Evolutionary conservation across 495 filamentous ascomycete genomes (phyloP).

Genomic region (Cladorrhinum samala): DNA sequence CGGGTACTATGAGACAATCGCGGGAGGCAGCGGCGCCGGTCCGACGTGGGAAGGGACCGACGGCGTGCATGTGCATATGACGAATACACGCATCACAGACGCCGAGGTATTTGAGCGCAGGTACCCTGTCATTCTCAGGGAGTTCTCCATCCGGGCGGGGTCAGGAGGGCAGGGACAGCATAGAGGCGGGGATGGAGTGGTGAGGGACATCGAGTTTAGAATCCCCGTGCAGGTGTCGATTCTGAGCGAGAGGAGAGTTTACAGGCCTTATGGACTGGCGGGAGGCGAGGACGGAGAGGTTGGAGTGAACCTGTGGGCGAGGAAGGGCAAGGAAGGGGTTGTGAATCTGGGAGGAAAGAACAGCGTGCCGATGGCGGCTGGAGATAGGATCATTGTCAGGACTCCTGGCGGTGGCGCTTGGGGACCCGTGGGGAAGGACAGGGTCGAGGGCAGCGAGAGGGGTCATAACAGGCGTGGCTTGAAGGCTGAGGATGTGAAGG

Average conservation of each 20-base stretch:
- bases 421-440: conserved; percentile 53
- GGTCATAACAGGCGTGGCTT: conserved; percentile 26
- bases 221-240: conserved; percentile 85
- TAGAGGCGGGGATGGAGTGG: conserved; percentile 80
- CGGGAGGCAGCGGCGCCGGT: conserved; percentile 85
- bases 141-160: conserved; percentile 68
- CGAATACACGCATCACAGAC: conserved; percentile 98
- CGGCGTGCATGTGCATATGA: conserved; percentile 96
- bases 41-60: conserved; percentile 81
- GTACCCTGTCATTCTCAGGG: conserved; percentile 79
- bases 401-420: conserved; percentile 73
- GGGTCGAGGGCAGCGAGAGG: neutral
- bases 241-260: conserved; percentile 78
- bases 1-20: conserved; percentile 97
- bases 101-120: conserved; percentile 91
- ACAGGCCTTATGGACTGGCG: conserved; percentile 79
- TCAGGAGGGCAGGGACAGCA: conserved; percentile 71
- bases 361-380: conserved; percentile 75
- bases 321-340: conserved; percentile 57
- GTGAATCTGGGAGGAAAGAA: conserved; percentile 94
- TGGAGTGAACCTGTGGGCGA: conserved; percentile 83
- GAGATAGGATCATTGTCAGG: conserved; percentile 75
- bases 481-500: conserved; percentile 45
- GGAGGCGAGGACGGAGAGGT: conserved; percentile 78
- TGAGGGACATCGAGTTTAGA: conserved; percentile 92